Conservation (phyloP, 1,284 basidiomycete species). For the Papiliotrema fonsecae region DNA sequence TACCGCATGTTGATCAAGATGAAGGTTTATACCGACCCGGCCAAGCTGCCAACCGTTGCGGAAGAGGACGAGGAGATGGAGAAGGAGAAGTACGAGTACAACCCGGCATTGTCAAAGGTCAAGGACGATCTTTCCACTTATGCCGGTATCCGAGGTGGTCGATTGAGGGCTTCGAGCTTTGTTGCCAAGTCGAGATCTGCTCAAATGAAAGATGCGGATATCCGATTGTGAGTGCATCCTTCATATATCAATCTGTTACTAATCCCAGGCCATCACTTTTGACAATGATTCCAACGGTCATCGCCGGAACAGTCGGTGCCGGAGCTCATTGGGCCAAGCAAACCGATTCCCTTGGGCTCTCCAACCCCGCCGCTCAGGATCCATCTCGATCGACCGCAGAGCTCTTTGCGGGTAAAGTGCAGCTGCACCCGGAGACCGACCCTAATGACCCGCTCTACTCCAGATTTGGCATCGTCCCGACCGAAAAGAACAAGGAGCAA, state of each 20-base stretch:
- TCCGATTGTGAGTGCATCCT: conserved; percentile 32
- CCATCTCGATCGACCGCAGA: conserved; percentile 35
- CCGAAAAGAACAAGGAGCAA: no score
- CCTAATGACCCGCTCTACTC: conserved; percentile 41
- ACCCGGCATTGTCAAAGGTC: conserved; percentile 56
- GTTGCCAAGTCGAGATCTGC: conserved; percentile 70
- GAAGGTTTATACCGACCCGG: conserved; percentile 63
- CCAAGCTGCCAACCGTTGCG: conserved; percentile 60
- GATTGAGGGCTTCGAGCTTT: conserved; percentile 64
- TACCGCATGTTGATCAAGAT: conserved; percentile 65
- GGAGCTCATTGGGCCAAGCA: conserved; percentile 50
- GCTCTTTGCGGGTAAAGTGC: conserved; percentile 61
- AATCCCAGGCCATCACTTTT: conserved; percentile 57
- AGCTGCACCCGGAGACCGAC: conserved; percentile 78
- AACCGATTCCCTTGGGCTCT: conserved; percentile 19
- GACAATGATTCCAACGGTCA: conserved; percentile 81
- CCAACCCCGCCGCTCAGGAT: conserved; percentile 37
- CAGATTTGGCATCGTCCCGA: conserved; percentile 1
- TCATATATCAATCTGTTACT: neutral
- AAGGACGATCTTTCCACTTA: conserved; percentile 81
- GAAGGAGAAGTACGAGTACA: conserved; percentile 43
- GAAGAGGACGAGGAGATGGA: conserved; percentile 56
- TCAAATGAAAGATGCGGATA: conserved; percentile 53
- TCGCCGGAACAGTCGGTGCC: conserved; percentile 78
- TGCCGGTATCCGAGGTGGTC: conserved; percentile 74